Evolutionary conservation across 352 stramenopile species (phyloP), one percentile per base, ranked within the genome.

Genomic region (Stephanocyclus meneghinianus): DNA sequence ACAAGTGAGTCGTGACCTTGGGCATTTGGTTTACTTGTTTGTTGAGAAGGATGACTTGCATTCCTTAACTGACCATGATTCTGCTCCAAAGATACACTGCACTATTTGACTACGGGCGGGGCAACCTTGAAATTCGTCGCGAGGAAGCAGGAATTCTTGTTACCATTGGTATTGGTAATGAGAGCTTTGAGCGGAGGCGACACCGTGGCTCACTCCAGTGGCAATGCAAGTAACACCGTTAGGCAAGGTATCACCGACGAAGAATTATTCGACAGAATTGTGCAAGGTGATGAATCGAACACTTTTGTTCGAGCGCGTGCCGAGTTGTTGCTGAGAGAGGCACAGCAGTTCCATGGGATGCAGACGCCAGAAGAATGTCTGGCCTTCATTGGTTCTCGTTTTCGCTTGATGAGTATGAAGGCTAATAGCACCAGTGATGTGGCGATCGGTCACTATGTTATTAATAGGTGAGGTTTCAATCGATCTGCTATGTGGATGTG

Each of bases 71-170:
- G 7, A 9, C 35, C 7, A 8, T 40, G 35, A 40, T 40, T 40
- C 26, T 59, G 16, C 40, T 21, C 6, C 21, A 5, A 13, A 65
- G 57, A 99, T 55, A 99, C 97, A 11, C 86, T 99, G 21, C 97
- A 99, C 90, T 99, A 99, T 85, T 86, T 99, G 18, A 96, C 95
- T 29, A 98, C 98, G 59, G 97, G 97, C 80, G 97, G 97, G 71
- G 96, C 95, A 10, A 98, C 92, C 0, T 86, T 99, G 42, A 95
- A 97, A 62, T 99, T 99, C 72, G 93, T 95, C n/a, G 93, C 98
- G 18, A 87, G 93, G 62, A 99, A 99, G 82, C 96, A 99, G 78
- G 97, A 99, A 86, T 99, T 99, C 87, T 95, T 99, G n/a, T 80
- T 99, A 29, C 97, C 97, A 0, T 95, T 97, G 10, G 95, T 98